These are phyloP conservation scores for Penicillium longicatenatum DNA, from an alignment of 495 filamentous ascomycete species.

Conservation along the genomic window DNA sequence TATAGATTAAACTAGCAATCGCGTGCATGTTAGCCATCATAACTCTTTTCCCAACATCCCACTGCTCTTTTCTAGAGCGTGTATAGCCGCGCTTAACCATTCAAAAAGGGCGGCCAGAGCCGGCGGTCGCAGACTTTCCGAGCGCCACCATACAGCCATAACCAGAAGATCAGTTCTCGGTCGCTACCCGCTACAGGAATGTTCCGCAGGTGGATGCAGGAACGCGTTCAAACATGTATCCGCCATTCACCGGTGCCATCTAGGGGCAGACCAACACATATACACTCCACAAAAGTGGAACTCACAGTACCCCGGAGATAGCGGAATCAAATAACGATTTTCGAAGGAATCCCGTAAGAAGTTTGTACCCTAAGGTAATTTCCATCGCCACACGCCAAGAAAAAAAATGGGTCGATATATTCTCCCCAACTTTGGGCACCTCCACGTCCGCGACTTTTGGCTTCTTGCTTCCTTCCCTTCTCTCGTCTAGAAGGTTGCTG, in stretches of 20 bases:
- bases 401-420: slow-evolving; percentile 24
- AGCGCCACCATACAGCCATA: neutral
- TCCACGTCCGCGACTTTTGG: slow-evolving; percentile 14
- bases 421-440: slow-evolving; percentile 16
- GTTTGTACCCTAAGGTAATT: slow-evolving; percentile 4
- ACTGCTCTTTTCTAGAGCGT: neutral
- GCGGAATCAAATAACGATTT: neutral
- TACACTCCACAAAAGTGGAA: neutral
- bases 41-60: neutral
- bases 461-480: slow-evolving; percentile 13
- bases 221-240: neutral
- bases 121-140: neutral
- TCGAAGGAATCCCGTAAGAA: neutral
- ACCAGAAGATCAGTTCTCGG: neutral
- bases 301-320: neutral
- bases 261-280: neutral
- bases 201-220: neutral
- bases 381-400: slow-evolving; percentile 28
- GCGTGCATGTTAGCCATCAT: neutral
- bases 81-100: neutral
- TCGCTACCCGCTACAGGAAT: neutral
- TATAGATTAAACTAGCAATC: neutral
- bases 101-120: neutral
- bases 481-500: neutral
- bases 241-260: neutral